A percentile compares a stretch with the other conserved stretches of the same genome.
These are phyloP conservation scores for Dissophora ornata DNA, from an alignment of 192 early-diverging fungal species.

Conservation along the genomic window DNA sequence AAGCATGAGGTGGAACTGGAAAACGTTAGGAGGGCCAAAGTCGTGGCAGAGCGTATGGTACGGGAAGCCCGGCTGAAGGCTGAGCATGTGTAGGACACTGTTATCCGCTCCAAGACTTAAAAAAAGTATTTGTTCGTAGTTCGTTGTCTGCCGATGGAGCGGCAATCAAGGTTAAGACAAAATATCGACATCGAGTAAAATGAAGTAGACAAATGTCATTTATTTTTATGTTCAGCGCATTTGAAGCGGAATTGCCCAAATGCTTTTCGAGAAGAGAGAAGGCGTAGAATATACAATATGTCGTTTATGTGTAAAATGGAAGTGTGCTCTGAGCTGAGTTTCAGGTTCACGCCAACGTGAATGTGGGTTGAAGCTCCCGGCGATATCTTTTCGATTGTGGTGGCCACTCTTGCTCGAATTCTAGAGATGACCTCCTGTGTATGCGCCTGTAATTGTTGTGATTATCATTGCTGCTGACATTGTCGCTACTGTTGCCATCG, in stretches of 20 bases:
- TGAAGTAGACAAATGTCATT: too few species aligned
- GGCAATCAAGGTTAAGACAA: too few species aligned
- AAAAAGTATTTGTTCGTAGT: too few species aligned
- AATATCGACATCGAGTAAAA: too few species aligned
- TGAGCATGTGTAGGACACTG: background rate
- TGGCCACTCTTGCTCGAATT: conserved; percentile 32
- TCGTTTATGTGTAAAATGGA: too few species aligned
- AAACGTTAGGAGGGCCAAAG: conserved; percentile 9
- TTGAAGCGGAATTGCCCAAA: too few species aligned
- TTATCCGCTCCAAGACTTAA: too few species aligned
- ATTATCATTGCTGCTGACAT: background rate
- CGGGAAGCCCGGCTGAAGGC: conserved; percentile 13
- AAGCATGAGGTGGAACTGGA: conserved; percentile 12
- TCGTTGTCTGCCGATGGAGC: too few species aligned
- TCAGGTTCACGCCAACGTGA: conserved; percentile 5
- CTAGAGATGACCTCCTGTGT: conserved; percentile 12
- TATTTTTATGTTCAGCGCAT: too few species aligned
- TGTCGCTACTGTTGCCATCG: background rate
- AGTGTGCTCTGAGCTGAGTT: too few species aligned
- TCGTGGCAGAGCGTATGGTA: conserved; percentile 2
- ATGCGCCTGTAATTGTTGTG: background rate
- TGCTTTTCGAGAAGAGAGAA: too few species aligned
- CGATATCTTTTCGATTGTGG: conserved; percentile 19
- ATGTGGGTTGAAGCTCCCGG: conserved; percentile 3
- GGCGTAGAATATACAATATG: too few species aligned